Evolutionary conservation across 2,329 filamentous ascomycete genomes (phyloP), one percentile per base, ranked within the genome.

Genomic region (Talaromyces pinophilus): DNA sequence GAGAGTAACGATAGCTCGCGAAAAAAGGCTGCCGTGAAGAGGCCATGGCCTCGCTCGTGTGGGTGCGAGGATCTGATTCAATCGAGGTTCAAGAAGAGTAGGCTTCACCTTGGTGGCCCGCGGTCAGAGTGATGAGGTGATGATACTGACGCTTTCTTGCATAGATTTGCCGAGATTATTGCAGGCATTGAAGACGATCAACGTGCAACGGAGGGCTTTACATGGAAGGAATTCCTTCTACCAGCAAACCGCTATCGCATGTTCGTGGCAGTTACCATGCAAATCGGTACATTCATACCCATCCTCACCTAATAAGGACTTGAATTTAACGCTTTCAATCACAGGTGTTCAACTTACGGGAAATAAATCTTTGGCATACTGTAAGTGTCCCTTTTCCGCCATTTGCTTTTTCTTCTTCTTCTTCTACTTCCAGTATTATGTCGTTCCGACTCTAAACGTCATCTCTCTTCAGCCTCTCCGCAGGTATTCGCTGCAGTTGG

Each of bases 401-500:
- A 0, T 13, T 38, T 38, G 11, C 28, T 30, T 7, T 1, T 30
- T 7, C 28, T 30, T 30, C 4, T 30, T 30, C 7, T 30, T 30
- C 7, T 30, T 30, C 7, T 30, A 1, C 1, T 30, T 30, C 5
- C 6, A 30, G 28, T 7, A 30, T 30, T 30, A 30, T 30, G 28
- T 30, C 28, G 42, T n/a, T 13, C 15, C 0, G 10, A 44, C 6
- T 44, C 42, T 44, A 44, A 33, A 44, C 42, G 35, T 38, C 13
- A 6, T 10, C 15, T 17, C 17, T n/a, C 42, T 19, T 17, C 42
- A 44, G 42, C 19, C 42, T 44, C 82, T 0, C 83, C 83, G 0
- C 83, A 85, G 67, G 81, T 85, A 62, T 86, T 86, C 74, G 77
- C 78, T 40, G 76, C 82, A 3, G 82, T 85, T 30, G 83, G 83